These are phyloP conservation scores for Yamadazyma diospyri DNA, from an alignment of 1,139 yeast species.

Conservation along the genomic window DNA sequence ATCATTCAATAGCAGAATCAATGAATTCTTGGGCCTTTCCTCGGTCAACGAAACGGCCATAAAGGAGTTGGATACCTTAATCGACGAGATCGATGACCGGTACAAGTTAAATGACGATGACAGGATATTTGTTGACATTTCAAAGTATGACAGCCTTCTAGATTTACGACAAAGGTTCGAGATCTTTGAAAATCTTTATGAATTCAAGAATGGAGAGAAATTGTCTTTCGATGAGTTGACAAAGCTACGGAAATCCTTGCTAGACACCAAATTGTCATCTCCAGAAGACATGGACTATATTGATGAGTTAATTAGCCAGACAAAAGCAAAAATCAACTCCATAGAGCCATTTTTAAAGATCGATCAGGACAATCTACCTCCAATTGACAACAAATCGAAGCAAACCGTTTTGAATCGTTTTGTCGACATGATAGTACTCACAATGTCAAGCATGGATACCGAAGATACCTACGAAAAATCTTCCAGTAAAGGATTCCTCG, in stretches of 20 bases:
- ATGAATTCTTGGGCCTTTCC: constrained; percentile 17
- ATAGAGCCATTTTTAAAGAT: not conserved
- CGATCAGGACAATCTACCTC: no score
- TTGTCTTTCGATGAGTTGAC: constrained; percentile 21
- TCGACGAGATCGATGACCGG: constrained; percentile 14
- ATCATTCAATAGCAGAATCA: constrained; percentile 26
- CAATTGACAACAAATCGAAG: not conserved
- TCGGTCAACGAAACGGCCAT: constrained; percentile 6
- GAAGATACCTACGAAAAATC: constrained; percentile 35
- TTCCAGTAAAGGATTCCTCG: constrained; percentile 23
- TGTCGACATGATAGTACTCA: not conserved
- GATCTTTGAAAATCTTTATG: constrained; percentile 10
- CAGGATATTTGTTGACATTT: constrained; percentile 13
- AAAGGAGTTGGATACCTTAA: constrained; percentile 11
- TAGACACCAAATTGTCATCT: constrained; percentile 25
- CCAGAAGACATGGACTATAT: constrained; percentile 14
- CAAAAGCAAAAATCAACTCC: constrained; percentile 1
- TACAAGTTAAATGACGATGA: constrained; percentile 11
- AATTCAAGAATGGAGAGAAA: constrained; percentile 7
- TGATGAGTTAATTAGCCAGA: constrained; percentile 5
- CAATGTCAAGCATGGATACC: constrained; percentile 7
- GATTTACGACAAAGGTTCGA: constrained; percentile 15
- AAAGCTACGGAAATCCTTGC: constrained; percentile 21
- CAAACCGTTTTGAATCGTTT: not conserved
- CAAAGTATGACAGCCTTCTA: constrained; percentile 13